Evolutionary conservation across 169 alveolate genomes (phyloP), one percentile per base, ranked within the genome.

Genomic region (Plasmodium malariae): DNA sequence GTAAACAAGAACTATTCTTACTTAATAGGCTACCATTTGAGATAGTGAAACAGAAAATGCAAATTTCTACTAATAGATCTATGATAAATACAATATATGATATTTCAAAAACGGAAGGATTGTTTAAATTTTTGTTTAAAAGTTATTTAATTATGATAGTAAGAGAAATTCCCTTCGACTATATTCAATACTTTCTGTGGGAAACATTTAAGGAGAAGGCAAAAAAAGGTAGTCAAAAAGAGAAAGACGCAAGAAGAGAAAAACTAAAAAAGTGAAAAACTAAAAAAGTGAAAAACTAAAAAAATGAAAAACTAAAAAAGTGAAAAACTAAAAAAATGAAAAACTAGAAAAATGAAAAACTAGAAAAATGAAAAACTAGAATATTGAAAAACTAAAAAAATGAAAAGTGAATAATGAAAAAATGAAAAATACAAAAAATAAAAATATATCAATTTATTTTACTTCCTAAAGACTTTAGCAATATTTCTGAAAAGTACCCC

Each of bases 101-200:
- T n/a, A 95, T 97, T 26, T 88, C 89, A 48, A 92, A 89, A 59
- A 67, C 70, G 5, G 95, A 95, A 85, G 98, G 98, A 5, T 37
- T 88, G 51, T 49, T 88, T 36, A 98, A 98, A 30, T 93, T 97
- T 83, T 96, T 95, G 67, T 90, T 93, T 36, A 98, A 98, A 24
- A 92, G 96, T 89, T 73, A 91, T 72, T 91, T 98, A 14, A 89
- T 96, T n/a, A 69, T 94, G 14, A 87, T 95, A 48, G 86, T 93
- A 87, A 92, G 98, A 37, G 99, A 97, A 68, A 92, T 97, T 54
- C 99, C 99, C 19, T 97, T 97, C 80, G 97, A 95, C 67, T 96
- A 96, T 30, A 93, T 97, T 32, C 97, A 97, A 92, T 94, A 96
- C 71, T 95, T 97, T 37, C 73, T 97, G 68, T 97, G 97, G 96